Percentiles rank a stretch among this genome's conserved stretches.
These are phyloP conservation scores for Pythium guiyangense DNA, from an alignment of 352 stramenopile species.

Conservation along the genomic window DNA sequence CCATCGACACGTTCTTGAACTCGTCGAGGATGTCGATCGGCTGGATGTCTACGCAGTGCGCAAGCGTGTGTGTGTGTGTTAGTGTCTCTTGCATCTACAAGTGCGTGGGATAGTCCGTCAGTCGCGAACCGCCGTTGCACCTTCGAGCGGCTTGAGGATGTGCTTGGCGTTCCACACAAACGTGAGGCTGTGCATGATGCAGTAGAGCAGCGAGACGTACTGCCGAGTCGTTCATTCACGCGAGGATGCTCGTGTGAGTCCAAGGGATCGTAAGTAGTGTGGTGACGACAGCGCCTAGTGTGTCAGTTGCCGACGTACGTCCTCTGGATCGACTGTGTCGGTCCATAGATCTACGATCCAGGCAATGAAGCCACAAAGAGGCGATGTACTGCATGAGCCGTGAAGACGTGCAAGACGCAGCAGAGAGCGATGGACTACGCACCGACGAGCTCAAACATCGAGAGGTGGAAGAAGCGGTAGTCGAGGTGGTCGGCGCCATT, in stretches of 20 bases:
- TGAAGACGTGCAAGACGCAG: too few species aligned
- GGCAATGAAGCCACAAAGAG: too few species aligned
- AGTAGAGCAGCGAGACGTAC: slow-evolving; percentile 79
- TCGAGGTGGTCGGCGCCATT: slow-evolving; percentile 43
- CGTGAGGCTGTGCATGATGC: slow-evolving; percentile 67
- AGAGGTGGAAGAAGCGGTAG: slow-evolving; percentile 74
- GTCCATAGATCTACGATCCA: slow-evolving; percentile 71
- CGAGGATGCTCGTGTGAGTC: not conserved
- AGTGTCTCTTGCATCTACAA: too few species aligned
- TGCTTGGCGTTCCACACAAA: slow-evolving; percentile 40
- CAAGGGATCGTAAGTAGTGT: not conserved
- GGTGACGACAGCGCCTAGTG: not conserved
- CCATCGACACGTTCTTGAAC: slow-evolving; percentile 37
- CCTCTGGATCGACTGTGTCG: slow-evolving; percentile 54
- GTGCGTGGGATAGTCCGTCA: too few species aligned
- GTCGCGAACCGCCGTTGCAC: too few species aligned
- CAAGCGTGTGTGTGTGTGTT: too few species aligned
- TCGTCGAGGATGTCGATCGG: slow-evolving; percentile 50
- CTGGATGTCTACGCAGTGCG: slow-evolving; percentile 35
- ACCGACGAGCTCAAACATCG: slow-evolving; percentile 83
- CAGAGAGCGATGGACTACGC: too few species aligned
- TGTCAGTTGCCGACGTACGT: slow-evolving; percentile 33
- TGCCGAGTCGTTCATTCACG: slow-evolving; percentile 8
- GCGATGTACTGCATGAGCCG: too few species aligned
- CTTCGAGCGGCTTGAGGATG: slow-evolving; percentile 48